phyloP scores from a whole-genome alignment of 2,329 filamentous ascomycete species.

The Aureobasidium sp. region DNA sequence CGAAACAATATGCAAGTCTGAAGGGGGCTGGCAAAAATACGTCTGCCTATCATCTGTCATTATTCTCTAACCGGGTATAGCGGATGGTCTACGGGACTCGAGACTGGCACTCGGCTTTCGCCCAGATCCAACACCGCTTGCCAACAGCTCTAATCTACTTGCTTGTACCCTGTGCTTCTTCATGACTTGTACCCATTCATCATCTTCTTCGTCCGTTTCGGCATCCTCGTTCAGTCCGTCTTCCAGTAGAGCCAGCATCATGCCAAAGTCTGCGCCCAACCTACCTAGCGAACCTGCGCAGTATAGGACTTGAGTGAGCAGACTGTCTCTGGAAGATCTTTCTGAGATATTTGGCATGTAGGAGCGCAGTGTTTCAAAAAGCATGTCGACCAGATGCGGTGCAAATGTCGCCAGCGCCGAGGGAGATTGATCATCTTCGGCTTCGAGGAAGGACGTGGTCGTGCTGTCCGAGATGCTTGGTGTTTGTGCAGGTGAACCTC shows the following conservation, averaged over 20 bases:
- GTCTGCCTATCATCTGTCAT: constrained; percentile 3
- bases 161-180: constrained; percentile 81
- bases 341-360: constrained; percentile 82
- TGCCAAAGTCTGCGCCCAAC: constrained; percentile 84
- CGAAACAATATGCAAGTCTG: constrained; percentile 2
- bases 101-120: constrained; percentile 20
- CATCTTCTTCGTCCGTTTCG: constrained; percentile 37
- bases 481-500: background rate
- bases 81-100: constrained; percentile 12
- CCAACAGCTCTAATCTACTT: constrained; percentile 59
- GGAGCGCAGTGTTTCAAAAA: constrained; percentile 65
- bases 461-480: background rate
- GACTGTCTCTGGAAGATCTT: constrained; percentile 71
- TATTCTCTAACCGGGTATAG: constrained; percentile 5
- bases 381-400: constrained; percentile 70
- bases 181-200: constrained; percentile 83
- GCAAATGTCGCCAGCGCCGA: constrained; percentile 78
- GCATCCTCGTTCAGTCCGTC: constrained; percentile 42
- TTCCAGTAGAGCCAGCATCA: constrained; percentile 65
- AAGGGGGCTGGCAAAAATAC: background rate
- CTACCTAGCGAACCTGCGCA: constrained; percentile 86
- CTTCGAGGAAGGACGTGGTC: background rate
- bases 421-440: constrained; percentile 37
- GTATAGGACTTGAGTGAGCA: constrained; percentile 88
- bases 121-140: constrained; percentile 36